Evolutionary conservation across 2,329 filamentous ascomycete species (phyloP).

Genomic region (Leptoxyphium fumago): DNA sequence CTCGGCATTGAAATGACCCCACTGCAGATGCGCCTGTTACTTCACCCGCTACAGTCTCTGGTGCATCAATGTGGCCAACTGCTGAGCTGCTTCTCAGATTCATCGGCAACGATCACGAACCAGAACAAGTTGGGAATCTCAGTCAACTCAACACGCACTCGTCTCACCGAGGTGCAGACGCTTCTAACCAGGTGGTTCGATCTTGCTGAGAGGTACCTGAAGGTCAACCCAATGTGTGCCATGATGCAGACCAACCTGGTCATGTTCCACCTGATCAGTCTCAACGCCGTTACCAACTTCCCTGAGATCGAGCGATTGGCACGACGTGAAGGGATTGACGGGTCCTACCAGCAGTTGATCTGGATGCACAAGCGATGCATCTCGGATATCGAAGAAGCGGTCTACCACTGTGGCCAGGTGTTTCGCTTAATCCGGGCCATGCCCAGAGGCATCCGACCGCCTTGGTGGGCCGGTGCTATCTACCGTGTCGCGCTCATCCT

Average conservation of each 20-base stretch:
- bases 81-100: constrained; percentile 49
- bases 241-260: constrained; percentile 51
- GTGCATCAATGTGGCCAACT: constrained; percentile 51
- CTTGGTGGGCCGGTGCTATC: constrained; percentile 57
- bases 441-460: constrained; percentile 44
- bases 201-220: constrained; percentile 42
- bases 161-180: constrained; percentile 49
- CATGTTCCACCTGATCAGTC: constrained; percentile 55
- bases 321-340: constrained; percentile 43
- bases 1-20: constrained; percentile 38
- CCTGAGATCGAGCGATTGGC: constrained; percentile 52
- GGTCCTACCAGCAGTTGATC: constrained; percentile 38
- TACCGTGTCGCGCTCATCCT: constrained; percentile 52
- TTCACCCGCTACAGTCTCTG: constrained; percentile 53
- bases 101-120: constrained; percentile 21
- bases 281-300: constrained; percentile 55
- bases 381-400: constrained; percentile 45
- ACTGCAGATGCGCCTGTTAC: constrained; percentile 48
- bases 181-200: constrained; percentile 54
- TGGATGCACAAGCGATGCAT: constrained; percentile 49
- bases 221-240: constrained; percentile 41
- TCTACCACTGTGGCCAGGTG: constrained; percentile 55
- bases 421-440: constrained; percentile 46
- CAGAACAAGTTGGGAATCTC: constrained; percentile 38
- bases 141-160: constrained; percentile 43